phyloP scores from a whole-genome alignment of 2,329 filamentous ascomycete species.

The Byssothecium circinans region DNA sequence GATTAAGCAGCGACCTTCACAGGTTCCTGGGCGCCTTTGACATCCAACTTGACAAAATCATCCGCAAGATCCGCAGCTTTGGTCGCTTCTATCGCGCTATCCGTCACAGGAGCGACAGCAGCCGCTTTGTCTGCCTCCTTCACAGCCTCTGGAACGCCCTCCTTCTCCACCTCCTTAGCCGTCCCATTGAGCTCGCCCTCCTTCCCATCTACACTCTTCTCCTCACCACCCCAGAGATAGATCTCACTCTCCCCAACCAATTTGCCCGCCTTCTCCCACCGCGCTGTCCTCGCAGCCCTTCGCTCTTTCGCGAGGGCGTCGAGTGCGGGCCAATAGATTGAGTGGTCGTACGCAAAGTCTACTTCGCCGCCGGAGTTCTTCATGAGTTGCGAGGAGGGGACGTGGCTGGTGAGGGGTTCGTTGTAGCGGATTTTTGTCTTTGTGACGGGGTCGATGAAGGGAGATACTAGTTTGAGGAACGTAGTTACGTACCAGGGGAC shows the following conservation, averaged over 20 bases:
- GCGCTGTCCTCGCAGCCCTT: slow-evolving; percentile 61
- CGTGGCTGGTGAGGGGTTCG: slow-evolving; percentile 80
- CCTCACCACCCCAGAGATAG: slow-evolving; percentile 74
- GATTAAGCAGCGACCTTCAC: too few species aligned
- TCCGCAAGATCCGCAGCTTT: slow-evolving; percentile 18
- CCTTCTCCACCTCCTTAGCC: not conserved
- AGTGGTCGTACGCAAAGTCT: slow-evolving; percentile 90
- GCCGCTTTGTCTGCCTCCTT: not conserved
- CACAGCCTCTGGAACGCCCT: not conserved
- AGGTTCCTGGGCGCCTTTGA: slow-evolving; percentile 23
- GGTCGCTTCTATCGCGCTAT: slow-evolving; percentile 3
- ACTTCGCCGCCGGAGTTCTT: slow-evolving; percentile 75
- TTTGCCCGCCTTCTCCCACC: slow-evolving; percentile 82
- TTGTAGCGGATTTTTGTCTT: slow-evolving; percentile 97
- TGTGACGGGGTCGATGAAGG: slow-evolving; percentile 94
- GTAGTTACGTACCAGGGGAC: slow-evolving; percentile 89
- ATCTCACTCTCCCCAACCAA: slow-evolving; percentile 83
- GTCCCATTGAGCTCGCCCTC: not conserved
- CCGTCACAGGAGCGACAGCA: not conserved
- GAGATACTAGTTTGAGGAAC: slow-evolving; percentile 95
- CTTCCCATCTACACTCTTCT: slow-evolving; percentile 23
- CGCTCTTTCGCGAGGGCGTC: slow-evolving; percentile 69
- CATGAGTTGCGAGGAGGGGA: slow-evolving; percentile 82
- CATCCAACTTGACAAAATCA: slow-evolving; percentile 26
- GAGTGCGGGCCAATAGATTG: slow-evolving; percentile 84